Evolutionary conservation across 2,329 filamentous ascomycete genomes (phyloP).

Genomic region (Thermothelomyces thermophilus): DNA sequence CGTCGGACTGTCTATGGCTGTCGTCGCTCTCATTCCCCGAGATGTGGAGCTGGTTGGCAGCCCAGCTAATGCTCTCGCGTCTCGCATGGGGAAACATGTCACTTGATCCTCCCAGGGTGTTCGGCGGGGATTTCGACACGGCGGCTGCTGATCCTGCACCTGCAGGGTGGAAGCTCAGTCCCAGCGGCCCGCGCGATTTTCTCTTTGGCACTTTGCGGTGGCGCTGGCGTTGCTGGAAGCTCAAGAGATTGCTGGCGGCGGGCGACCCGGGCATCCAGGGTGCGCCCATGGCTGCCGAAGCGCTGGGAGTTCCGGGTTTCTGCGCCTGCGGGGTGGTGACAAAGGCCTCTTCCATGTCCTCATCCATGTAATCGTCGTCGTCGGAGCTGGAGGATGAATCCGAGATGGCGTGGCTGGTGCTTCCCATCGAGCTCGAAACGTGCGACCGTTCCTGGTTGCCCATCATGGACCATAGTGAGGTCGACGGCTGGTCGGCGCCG

Average conservation of each 20-base stretch:
- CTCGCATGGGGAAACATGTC: conserved; percentile 46
- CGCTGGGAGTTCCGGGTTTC: conserved; percentile 47
- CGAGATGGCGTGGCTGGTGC: conserved; percentile 64
- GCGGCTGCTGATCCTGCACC: conserved; percentile 32
- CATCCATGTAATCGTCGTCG: conserved; percentile 64
- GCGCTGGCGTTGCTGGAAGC: conserved; percentile 72
- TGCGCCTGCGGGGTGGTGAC: conserved; percentile 74
- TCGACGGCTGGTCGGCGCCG: conserved; percentile 58
- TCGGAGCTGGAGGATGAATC: conserved; percentile 71
- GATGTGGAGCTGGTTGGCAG: conserved; percentile 81
- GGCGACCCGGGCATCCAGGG: conserved; percentile 64
- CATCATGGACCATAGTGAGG: conserved; percentile 65
- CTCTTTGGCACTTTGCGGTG: conserved; percentile 61
- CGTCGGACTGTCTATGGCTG: conserved; percentile 44
- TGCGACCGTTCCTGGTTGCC: conserved; percentile 62
- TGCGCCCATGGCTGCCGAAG: conserved; percentile 42
- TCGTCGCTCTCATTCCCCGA: conserved; percentile 76
- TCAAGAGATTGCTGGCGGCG: conserved; percentile 69
- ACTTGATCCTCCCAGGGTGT: conserved; percentile 29
- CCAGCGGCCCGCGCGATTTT: conserved; percentile 40
- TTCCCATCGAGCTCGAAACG: conserved; percentile 75
- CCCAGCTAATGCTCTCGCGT: conserved; percentile 83
- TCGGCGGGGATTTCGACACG: conserved; percentile 67
- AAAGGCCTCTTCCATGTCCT: conserved; percentile 73
- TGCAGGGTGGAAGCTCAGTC: conserved; percentile 44